Conservation (phyloP, 495 filamentous ascomycete genomes). For the Hyaloscypha bicolor region DNA sequence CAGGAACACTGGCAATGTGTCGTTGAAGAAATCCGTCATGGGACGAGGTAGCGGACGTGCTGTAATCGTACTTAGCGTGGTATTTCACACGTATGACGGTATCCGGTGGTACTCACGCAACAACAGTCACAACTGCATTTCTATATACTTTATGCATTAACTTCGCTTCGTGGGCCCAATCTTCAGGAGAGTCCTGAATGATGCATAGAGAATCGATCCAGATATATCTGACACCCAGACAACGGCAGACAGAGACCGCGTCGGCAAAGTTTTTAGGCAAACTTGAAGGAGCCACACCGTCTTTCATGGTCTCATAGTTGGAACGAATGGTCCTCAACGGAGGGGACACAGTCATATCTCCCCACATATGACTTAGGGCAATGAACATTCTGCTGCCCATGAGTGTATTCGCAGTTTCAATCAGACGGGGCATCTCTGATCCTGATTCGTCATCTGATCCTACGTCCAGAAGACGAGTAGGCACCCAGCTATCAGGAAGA, state of each 20-base stretch:
- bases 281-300: conserved; percentile 4
- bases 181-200: conserved; percentile 21
- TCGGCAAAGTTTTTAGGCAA: conserved; percentile 1
- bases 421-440: conserved; percentile 5
- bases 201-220: conserved; percentile 19
- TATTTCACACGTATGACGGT: conserved; percentile 1
- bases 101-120: conserved; percentile 19
- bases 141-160: conserved; percentile 24
- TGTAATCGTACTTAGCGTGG: conserved; percentile 5
- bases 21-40: conserved; percentile 26
- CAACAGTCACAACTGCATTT: conserved; percentile 24
- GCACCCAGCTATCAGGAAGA: conserved; percentile 11
- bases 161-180: conserved; percentile 22
- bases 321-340: conserved; percentile 1
- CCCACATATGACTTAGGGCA: conserved; percentile 32
- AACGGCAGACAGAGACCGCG: conserved; percentile 4
- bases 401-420: conserved; percentile 13
- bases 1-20: conserved; percentile 16
- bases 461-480: conserved; percentile 21
- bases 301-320: conserved; percentile 13
- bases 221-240: conserved; percentile 7
- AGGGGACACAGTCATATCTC: conserved; percentile 14
- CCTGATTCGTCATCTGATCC: neutral
- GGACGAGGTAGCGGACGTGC: conserved; percentile 23
- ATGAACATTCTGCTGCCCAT: conserved; percentile 1